Base-by-base conservation (phyloP, 2,329 filamentous ascomycete genomes). In the Cercospora canescens region DNA sequence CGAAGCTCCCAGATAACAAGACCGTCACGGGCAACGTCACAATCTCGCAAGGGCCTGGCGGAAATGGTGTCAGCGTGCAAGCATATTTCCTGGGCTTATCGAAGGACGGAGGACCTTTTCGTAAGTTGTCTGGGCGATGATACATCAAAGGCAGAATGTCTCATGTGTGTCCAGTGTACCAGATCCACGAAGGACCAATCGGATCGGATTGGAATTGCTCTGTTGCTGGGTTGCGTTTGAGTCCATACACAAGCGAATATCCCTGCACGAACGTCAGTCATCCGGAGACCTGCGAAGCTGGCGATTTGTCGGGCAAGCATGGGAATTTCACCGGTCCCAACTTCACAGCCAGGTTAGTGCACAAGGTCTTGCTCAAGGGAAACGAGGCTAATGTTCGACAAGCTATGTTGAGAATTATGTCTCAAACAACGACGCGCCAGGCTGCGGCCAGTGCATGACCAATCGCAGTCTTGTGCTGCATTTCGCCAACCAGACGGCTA, bases 391-490 rank as follows among this genome's bases (percentile, higher is more conserved):
- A 65, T 39, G 34, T 45, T 18, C 50, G 4, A 14, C 26, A 60
- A 83, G 81, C 69, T 84, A 85, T 69, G 71, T 76, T 41, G 86
- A 88, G 68, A 73, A 76, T 39, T 88, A 82, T 77, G 67, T 84
- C 39, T 82, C 85, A 18, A 66, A 66, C 50, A 62, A 55, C 30
- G 45, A 62, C 37, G 39, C 60, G 14, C 41, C 59, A 16, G 60
- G 64, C 60, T 66, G 64, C 50, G 24, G 39, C 14, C 64, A 66
- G 55, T 66, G 64, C 30, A 66, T 66, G 64, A 62, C 55, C 24
- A 82, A 85, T 72, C 79, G 82, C 50, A 85, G 82, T 55, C 74
- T 88, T 63, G 86, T 88, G 48, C 75, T 88, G 45, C 85, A 88
- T 71, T 78, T 77, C 55, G 75, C 80, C 59, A 84, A 87, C 76